Evolutionary conservation across 495 filamentous ascomycete genomes (phyloP).

Genomic region (Terfezia boudieri): DNA sequence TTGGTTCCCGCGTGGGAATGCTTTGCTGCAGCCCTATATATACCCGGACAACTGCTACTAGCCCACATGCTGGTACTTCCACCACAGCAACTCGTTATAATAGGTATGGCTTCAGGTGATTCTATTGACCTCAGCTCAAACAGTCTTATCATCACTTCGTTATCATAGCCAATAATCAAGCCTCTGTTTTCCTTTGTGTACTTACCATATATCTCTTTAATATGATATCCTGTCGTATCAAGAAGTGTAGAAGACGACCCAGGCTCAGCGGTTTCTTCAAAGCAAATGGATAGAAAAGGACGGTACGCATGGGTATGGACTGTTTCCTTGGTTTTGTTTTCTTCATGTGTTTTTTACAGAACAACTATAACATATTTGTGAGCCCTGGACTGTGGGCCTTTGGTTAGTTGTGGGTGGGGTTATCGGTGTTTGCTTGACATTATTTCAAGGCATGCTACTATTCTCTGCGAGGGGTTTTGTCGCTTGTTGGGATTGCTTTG

Average conservation of each 20-base stretch:
- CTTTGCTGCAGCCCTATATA: constrained; percentile 73
- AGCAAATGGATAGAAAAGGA: background rate
- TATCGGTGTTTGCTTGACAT: background rate
- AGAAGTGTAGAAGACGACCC: background rate
- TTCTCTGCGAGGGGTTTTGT: too few relatives aligned
- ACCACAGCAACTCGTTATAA: background rate
- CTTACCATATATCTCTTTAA: background rate
- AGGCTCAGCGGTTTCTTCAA: background rate
- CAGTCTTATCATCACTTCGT: background rate
- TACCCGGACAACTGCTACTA: constrained; percentile 10
- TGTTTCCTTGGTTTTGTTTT: background rate
- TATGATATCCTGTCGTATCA: background rate
- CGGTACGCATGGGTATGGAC: background rate
- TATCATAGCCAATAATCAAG: background rate
- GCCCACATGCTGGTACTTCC: constrained; percentile 3
- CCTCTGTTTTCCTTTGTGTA: background rate
- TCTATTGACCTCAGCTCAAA: too few relatives aligned
- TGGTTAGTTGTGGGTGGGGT: background rate
- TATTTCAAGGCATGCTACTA: too few relatives aligned
- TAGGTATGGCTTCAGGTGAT: background rate
- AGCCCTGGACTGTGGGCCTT: background rate
- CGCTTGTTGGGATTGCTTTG: too few relatives aligned
- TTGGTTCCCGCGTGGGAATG: constrained; percentile 94
- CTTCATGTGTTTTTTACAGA: background rate
- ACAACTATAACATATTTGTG: background rate